A percentile compares a stretch with the other conserved stretches of the same genome.
Evolutionary conservation across 352 stramenopile species (phyloP).

Genomic region (Pythium oligandrum): DNA sequence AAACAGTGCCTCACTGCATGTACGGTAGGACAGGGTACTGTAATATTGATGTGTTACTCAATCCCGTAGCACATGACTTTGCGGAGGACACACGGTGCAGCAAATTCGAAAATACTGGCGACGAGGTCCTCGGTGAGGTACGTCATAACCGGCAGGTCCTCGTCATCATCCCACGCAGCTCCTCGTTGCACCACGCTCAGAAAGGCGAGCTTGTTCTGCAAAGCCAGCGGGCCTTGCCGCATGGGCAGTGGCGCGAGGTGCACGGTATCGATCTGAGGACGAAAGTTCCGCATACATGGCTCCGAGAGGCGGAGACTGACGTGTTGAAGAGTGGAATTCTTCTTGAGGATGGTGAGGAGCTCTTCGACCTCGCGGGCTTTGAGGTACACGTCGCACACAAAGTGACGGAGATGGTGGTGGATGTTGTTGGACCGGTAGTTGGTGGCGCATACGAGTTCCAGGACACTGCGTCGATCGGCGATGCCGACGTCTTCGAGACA

Average conservation of each 20-base stretch:
- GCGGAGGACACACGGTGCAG: too few relatives aligned
- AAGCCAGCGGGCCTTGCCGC: constrained; percentile 5
- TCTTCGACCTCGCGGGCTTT: constrained; percentile 9
- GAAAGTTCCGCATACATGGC: constrained; percentile 10
- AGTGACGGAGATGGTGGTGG: constrained; percentile 10
- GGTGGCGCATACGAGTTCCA: constrained; percentile 3
- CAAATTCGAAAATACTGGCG: too few relatives aligned
- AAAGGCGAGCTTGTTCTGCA: constrained; percentile 13
- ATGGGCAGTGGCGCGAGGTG: constrained; percentile 10
- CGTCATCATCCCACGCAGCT: background rate
- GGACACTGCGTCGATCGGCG: constrained; percentile 6
- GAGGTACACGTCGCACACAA: constrained; percentile 19
- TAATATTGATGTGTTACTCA: too few relatives aligned
- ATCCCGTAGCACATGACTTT: too few relatives aligned
- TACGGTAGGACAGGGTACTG: too few relatives aligned
- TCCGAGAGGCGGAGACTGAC: constrained; percentile 14
- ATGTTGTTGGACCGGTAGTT: constrained; percentile 2
- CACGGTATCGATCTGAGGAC: constrained; percentile 7
- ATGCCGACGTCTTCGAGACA: constrained; percentile 12
- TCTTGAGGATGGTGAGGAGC: constrained; percentile 8
- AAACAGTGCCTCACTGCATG: too few relatives aligned
- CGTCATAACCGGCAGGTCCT: too few relatives aligned
- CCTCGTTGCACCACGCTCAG: background rate
- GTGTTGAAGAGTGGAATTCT: constrained; percentile 13
- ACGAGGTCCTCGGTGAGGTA: too few relatives aligned